A percentile compares a stretch with the other conserved stretches of the same genome.
Conservation (phyloP, 2,329 filamentous ascomycete species). For the Talaromyces rugulosus region DNA sequence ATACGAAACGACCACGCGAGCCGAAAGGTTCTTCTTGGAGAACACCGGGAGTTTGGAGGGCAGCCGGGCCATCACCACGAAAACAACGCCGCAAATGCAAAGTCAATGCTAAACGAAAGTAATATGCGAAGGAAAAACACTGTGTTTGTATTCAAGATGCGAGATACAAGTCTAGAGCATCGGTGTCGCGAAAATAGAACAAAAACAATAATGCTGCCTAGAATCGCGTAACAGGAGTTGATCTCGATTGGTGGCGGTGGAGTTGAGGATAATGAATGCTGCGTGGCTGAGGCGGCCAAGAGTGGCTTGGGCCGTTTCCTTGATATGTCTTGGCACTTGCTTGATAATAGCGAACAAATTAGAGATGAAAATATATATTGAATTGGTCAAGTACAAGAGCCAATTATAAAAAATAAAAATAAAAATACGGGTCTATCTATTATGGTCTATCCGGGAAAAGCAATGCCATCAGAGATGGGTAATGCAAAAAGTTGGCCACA, state of each 20-base stretch:
- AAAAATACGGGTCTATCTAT: too few species aligned
- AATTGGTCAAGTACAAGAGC: too few species aligned
- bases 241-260: not conserved
- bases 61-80: constrained; percentile 23
- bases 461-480: too few species aligned
- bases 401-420: too few species aligned
- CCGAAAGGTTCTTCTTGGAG: constrained; percentile 49
- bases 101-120: not conserved
- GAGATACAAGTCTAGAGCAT: not conserved
- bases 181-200: not conserved
- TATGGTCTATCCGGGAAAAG: too few species aligned
- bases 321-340: too few species aligned
- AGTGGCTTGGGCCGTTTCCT: not conserved
- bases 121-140: not conserved
- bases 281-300: not conserved
- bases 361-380: too few species aligned
- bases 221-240: not conserved
- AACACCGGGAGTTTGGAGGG: constrained; percentile 45
- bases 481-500: too few species aligned
- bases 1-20: constrained; percentile 51
- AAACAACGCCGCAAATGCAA: constrained; percentile 2
- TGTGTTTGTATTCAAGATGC: not conserved
- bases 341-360: too few species aligned
- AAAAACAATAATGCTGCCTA: not conserved
- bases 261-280: not conserved